These are phyloP conservation scores for Ambrosiella xylebori DNA, from an alignment of 2,329 filamentous ascomycete species.

Conservation along the genomic window DNA sequence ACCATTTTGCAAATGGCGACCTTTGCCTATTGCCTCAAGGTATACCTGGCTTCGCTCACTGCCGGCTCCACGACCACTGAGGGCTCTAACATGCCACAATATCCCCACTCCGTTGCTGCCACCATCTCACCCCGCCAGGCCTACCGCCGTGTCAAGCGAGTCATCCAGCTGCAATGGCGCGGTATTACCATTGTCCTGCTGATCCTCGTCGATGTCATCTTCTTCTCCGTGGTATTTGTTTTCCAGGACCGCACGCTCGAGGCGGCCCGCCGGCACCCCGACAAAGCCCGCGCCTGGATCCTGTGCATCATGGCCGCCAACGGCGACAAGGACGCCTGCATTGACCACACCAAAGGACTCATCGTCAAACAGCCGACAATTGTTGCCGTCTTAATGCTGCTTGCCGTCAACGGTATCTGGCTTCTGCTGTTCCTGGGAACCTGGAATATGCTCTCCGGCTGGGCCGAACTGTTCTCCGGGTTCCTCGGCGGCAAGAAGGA, in stretches of 20 bases:
- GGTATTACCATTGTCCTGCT: conserved; percentile 80
- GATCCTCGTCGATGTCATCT: conserved; percentile 80
- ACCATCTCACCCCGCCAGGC: conserved; percentile 72
- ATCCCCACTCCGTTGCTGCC: conserved; percentile 50
- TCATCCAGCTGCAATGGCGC: conserved; percentile 85
- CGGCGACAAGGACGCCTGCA: conserved; percentile 50
- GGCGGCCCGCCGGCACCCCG: conserved; percentile 35
- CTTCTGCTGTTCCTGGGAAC: conserved; percentile 66
- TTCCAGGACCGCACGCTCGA: conserved; percentile 61
- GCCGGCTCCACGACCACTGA: conserved; percentile 56
- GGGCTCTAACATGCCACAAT: conserved; percentile 50
- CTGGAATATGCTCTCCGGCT: conserved; percentile 70
- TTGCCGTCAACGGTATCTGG: conserved; percentile 78
- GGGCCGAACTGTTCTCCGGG: conserved; percentile 47
- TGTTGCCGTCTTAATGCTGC: conserved; percentile 62
- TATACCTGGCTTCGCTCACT: conserved; percentile 71
- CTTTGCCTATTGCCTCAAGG: conserved; percentile 83
- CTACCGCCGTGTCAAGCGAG: conserved; percentile 69
- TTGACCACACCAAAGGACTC: conserved; percentile 38
- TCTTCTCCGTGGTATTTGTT: conserved; percentile 84
- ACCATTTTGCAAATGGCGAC: conserved; percentile 71
- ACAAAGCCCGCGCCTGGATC: conserved; percentile 47
- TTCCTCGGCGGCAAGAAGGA: conserved; percentile 37
- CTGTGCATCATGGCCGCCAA: conserved; percentile 43
- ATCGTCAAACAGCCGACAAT: conserved; percentile 63